Conservation (phyloP, 139 green algal genomes). For the Edaphochlamys debaryana region DNA sequence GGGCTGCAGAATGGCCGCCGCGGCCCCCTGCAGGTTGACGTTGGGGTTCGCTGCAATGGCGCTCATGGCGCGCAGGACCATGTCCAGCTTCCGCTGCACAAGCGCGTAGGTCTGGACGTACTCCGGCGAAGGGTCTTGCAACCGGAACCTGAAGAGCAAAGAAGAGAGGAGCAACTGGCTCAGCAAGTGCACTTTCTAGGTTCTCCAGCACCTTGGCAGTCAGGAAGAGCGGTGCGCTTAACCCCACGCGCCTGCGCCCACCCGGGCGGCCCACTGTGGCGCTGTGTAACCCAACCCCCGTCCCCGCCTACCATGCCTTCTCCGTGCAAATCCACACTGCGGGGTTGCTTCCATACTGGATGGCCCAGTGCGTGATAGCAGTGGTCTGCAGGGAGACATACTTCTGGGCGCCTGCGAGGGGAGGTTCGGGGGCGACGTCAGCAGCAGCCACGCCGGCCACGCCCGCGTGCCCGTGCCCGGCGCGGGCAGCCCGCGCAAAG, state of each 20-base stretch:
- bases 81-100: constrained; percentile 10
- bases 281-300: no score
- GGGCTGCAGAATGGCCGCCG: not conserved
- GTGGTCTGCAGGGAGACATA: not conserved
- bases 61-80: constrained; percentile 8
- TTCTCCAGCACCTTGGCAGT: no score
- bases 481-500: no score
- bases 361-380: constrained; percentile 17
- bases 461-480: no score
- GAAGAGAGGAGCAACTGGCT: no score
- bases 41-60: not conserved
- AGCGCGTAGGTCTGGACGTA: not conserved
- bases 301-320: constrained; percentile 33
- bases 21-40: not conserved
- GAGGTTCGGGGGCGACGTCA: no score
- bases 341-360: constrained; percentile 15
- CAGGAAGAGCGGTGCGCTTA: no score
- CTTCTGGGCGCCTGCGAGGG: not conserved
- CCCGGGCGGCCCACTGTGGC: no score
- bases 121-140: not conserved
- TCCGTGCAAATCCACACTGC: constrained; percentile 29
- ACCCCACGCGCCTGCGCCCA: no score
- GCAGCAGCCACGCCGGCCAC: no score
- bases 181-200: no score
- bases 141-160: constrained; percentile 7